Conservation (phyloP, 1,284 basidiomycete species). For the Bondarzewia mesenterica region DNA sequence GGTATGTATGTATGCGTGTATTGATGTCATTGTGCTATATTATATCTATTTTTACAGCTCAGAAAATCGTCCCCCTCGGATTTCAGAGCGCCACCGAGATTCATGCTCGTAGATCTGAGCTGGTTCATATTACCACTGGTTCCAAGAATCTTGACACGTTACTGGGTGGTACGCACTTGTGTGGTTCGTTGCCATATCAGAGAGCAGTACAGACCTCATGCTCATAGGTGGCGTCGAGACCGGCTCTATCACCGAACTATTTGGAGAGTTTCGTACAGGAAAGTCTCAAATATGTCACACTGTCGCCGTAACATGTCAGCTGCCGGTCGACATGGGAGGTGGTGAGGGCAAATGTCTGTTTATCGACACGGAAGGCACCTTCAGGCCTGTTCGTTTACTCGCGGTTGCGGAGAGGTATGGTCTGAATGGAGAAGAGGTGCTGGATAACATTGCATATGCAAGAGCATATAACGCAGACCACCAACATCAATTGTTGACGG, state of each 20-base stretch:
- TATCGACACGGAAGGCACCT: constrained; percentile 99
- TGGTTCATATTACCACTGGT: constrained; percentile 96
- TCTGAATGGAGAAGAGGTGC: constrained; percentile 92
- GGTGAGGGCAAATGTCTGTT: constrained; percentile 99
- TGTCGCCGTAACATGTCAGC: constrained; percentile 95
- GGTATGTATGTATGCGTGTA: constrained; percentile 41
- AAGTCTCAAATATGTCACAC: constrained; percentile 99
- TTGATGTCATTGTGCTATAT: too few relatives aligned
- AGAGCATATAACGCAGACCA: constrained; percentile 99
- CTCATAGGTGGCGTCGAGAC: constrained; percentile 89
- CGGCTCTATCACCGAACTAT: constrained; percentile 96
- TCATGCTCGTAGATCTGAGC: constrained; percentile 90
- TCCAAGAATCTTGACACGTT: constrained; percentile 95
- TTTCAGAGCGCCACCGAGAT: constrained; percentile 99
- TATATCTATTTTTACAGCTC: too few relatives aligned
- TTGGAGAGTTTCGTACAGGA: constrained; percentile 98
- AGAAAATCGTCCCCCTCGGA: constrained; percentile 94
- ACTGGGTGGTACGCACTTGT: constrained; percentile 68
- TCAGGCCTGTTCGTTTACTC: constrained; percentile 91
- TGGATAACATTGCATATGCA: constrained; percentile 98
- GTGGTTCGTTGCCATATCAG: neutral
- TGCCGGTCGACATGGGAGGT: constrained; percentile 96
- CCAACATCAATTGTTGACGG: constrained; percentile 85
- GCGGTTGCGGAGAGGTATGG: constrained; percentile 95
- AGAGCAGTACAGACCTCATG: too few relatives aligned